Evolutionary conservation across 2,329 filamentous ascomycete species (phyloP), one percentile per base, ranked within the genome.

Genomic region (Tympanopsis confertula): DNA sequence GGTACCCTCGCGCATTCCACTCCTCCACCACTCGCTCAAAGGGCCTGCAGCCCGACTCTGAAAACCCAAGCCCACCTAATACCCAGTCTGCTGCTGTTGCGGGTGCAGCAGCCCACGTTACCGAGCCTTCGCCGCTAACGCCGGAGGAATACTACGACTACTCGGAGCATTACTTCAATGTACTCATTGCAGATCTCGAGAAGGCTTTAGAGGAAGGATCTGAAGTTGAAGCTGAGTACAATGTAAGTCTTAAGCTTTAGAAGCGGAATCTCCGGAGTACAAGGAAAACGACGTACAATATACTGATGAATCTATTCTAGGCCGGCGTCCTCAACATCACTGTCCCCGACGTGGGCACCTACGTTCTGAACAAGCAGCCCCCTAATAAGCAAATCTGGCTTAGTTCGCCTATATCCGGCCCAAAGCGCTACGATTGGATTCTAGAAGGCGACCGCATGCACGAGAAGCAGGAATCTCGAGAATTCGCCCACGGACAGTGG

Each of bases 321-420:
- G 74, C 86, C 38, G 89, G 91, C 39, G 87, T 96, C 39, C 70
- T 96, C 48, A 87, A 79, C 44, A 68, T 96, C 51, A 69, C 65
- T 5, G 75, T 85, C 48, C 74, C 78, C 1, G 65, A 69, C 12
- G 66, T 76, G 37, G 87, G 88, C 44, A 89, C 77, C 20, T 98
- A 93, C 55, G 85, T 98, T 42, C 73, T 98, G 63, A 98, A 98
- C 74, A 98, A 98, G 62, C 91, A 98, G 59, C 91, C 91, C 0
- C 87, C 89, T 15, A 96, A 95, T 69, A 91, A 87, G 68, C 91
- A 83, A 56, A 94, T 98, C 54, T 98, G 91, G 91, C 77, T 96
- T 35, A 91, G 86, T 24, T 94, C 86, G 32, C 91, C 91, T 3
- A 67, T 86, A 38, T 88, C 85, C 4, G 91, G 91, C 0, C 91